phyloP scores from a whole-genome alignment of 768 basidiomycete species.

The Lentinula edodes region DNA sequence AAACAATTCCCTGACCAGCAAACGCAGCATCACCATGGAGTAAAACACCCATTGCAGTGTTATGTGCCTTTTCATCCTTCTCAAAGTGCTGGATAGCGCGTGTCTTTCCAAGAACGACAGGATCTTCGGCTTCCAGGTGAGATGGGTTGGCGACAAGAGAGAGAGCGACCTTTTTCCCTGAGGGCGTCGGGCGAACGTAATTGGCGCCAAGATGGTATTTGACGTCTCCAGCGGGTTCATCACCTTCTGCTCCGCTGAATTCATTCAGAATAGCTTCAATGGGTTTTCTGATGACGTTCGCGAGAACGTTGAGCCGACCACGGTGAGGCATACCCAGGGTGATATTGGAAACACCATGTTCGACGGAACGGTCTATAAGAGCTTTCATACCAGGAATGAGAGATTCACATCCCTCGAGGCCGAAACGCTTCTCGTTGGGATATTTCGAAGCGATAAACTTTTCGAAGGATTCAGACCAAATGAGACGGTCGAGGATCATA shows the following conservation, averaged over 20 bases:
- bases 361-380: conserved; percentile 96
- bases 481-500: conserved; percentile 97
- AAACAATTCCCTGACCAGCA: conserved; percentile 96
- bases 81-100: conserved; percentile 94
- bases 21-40: conserved; percentile 99
- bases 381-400: conserved; percentile 99
- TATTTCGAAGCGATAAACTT: conserved; percentile 98
- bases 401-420: conserved; percentile 96
- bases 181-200: conserved; percentile 96
- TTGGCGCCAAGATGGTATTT: conserved; percentile 99
- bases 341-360: conserved; percentile 91
- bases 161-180: conserved; percentile 94
- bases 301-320: conserved; percentile 95
- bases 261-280: conserved; percentile 97
- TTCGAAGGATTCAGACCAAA: conserved; percentile 99
- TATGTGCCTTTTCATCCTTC: conserved; percentile 72
- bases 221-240: conserved; percentile 91
- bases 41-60: conserved; percentile 89
- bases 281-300: conserved; percentile 98
- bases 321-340: conserved; percentile 99
- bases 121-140: conserved; percentile 95
- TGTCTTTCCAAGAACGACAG: conserved; percentile 99
- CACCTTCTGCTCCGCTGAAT: conserved; percentile 73
- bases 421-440: conserved; percentile 99
- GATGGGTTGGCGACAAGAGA: conserved; percentile 99